Percentiles rank a stretch among this genome's conserved stretches.
Conservation (phyloP, 306 rosid genomes). For the Trifolium subterraneum region DNA sequence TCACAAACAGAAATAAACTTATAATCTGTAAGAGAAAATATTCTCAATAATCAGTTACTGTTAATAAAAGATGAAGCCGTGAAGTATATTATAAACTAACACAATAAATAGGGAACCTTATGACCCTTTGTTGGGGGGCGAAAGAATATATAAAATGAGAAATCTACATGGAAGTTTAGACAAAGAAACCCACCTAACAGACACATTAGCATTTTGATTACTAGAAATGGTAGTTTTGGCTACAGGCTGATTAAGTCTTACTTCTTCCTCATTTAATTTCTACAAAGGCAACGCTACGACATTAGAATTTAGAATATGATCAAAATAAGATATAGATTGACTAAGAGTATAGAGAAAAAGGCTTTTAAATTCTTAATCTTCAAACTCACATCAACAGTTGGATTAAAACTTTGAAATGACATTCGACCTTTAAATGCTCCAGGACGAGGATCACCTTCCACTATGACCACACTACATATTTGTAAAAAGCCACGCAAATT, state of each 20-base stretch:
- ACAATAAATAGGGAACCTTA: slow-evolving; percentile 5
- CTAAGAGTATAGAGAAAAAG: slow-evolving; percentile 21
- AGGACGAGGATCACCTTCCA: slow-evolving; percentile 96
- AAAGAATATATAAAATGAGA: slow-evolving; percentile 1
- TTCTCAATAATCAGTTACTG: background rate
- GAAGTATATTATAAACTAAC: background rate
- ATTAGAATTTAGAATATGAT: slow-evolving; percentile 30
- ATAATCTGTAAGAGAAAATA: background rate
- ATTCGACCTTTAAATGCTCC: slow-evolving; percentile 80
- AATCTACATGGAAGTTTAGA: background rate
- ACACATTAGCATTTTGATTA: slow-evolving; percentile 51
- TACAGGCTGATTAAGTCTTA: slow-evolving; percentile 52
- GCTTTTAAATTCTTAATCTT: slow-evolving; percentile 37
- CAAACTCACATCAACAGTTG: slow-evolving; percentile 87
- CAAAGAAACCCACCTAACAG: slow-evolving; percentile 58
- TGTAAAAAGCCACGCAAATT: slow-evolving; percentile 2
- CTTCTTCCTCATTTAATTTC: slow-evolving; percentile 81
- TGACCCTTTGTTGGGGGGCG: slow-evolving; percentile 3
- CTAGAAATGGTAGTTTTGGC: slow-evolving; percentile 51
- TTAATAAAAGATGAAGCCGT: background rate
- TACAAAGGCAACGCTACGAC: slow-evolving; percentile 50
- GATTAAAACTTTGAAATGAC: slow-evolving; percentile 90
- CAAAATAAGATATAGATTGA: slow-evolving; percentile 3
- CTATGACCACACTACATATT: slow-evolving; percentile 67
- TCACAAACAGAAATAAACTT: slow-evolving; percentile 31